phyloP scores from a whole-genome alignment of 106 monocot genomes.

The Hemerocallis citrina region DNA sequence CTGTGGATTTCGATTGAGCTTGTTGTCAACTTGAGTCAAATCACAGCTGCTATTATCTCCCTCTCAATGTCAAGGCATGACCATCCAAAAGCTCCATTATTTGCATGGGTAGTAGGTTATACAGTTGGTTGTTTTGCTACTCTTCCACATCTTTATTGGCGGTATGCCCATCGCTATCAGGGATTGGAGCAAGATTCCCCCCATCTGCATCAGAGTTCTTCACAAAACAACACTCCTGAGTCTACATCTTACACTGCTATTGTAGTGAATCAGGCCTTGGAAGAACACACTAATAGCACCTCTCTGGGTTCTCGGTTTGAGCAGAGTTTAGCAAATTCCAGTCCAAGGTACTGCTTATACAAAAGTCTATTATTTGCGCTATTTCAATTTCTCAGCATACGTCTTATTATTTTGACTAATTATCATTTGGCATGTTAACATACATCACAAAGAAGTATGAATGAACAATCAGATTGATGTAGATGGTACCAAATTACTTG shows the following conservation, averaged over 20 bases:
- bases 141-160: constrained; percentile 58
- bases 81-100: constrained; percentile 39
- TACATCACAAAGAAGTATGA: too few relatives aligned
- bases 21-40: constrained; percentile 40
- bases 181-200: constrained; percentile 21
- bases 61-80: constrained; percentile 36
- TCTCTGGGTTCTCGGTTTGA: not conserved
- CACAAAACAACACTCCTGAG: constrained; percentile 9
- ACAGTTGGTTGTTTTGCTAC: constrained; percentile 30
- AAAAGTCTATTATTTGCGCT: too few relatives aligned
- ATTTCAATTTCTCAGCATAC: too few relatives aligned
- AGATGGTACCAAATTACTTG: too few relatives aligned
- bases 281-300: not conserved
- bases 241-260: constrained; percentile 1
- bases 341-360: not conserved
- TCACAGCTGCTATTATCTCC: constrained; percentile 38
- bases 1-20: constrained; percentile 52
- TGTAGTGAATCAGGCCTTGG: not conserved
- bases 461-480: too few relatives aligned
- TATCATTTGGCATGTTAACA: too few relatives aligned
- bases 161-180: constrained; percentile 36
- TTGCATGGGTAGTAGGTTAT: constrained; percentile 39
- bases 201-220: constrained; percentile 2
- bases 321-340: not conserved
- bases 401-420: too few relatives aligned